Evolutionary conservation across 2,329 filamentous ascomycete species (phyloP).

Genomic region (Fusarium algeriense): DNA sequence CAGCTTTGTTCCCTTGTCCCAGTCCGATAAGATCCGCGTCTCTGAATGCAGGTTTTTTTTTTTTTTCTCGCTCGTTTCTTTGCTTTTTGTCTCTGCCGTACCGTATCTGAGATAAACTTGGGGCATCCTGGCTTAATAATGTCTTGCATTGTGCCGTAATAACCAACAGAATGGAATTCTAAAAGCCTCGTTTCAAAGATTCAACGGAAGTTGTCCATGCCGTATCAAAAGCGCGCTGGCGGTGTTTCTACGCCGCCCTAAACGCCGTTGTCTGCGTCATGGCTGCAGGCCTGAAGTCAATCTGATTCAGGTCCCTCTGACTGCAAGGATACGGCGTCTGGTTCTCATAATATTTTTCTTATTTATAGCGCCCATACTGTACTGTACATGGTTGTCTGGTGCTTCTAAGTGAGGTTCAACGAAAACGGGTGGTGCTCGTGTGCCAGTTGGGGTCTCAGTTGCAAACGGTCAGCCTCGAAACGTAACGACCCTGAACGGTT

Average conservation of each 20-base stretch:
- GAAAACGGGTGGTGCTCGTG: conserved; percentile 37
- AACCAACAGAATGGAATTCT: conserved; percentile 35
- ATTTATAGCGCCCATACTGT: neutral
- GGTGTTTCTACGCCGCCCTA: conserved; percentile 30
- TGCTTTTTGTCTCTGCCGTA: conserved; percentile 16
- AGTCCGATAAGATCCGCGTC: conserved; percentile 43
- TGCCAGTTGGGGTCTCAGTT: conserved; percentile 17
- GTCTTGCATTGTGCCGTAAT: conserved; percentile 10
- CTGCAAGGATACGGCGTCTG: conserved; percentile 23
- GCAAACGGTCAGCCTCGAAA: conserved; percentile 4
- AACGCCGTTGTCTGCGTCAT: conserved; percentile 34
- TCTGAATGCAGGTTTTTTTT: conserved; percentile 26
- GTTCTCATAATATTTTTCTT: conserved; percentile 1
- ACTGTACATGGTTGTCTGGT: neutral
- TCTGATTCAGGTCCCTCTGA: conserved; percentile 18
- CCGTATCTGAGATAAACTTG: conserved; percentile 13
- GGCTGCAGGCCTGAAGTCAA: conserved; percentile 26
- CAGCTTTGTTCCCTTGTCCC: conserved; percentile 21
- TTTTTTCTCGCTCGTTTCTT: conserved; percentile 6
- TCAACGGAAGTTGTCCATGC: conserved; percentile 34
- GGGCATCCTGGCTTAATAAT: conserved; percentile 22
- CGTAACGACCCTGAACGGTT: neutral
- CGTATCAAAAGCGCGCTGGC: conserved; percentile 2
- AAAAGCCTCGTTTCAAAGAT: conserved; percentile 37
- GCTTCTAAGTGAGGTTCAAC: conserved; percentile 2